Base-by-base conservation (phyloP, 441 rosid species). In the Croton setiger region DNA sequence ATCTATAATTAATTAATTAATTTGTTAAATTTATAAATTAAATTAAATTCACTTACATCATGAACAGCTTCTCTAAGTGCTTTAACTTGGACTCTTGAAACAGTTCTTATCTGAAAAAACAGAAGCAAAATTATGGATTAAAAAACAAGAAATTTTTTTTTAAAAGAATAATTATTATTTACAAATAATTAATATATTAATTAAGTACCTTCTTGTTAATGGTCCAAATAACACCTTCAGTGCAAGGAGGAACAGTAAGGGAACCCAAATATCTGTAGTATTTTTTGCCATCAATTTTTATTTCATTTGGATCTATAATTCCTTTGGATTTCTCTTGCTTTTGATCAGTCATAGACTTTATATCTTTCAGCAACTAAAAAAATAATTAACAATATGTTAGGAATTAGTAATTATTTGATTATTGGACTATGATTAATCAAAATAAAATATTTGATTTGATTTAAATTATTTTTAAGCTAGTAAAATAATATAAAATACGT, bases 211-310 rank as follows among this genome's bases (percentile, higher is more conserved):
- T 76, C 41, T 75, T 74, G 76, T 72, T 77, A 53, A 86, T 75
- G 67, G 70, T 79, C 93, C 90, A 84, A 69, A 73, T 79, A 54
- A 88, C 90, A 62, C 84, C 84, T 81, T 88, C 82, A 2, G 84
- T 77, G 77, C 93, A 86, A 14, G 93, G 93, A 70, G 93, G 93
- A 17, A 74, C 72, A 18, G 93, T 86, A 58, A 83, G 84, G n/a
- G 93, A 88, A 53, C 93, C 93, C 64, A 65, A 43, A 71, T 86
- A 86, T 65, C 84, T 84, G 71, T 81, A 86, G 36, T 81, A 80
- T 54, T 61, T 68, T 60, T 63, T 74, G 52, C 86, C 85, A 7
- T 58, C 67, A 66, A 72, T 53, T 69, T 66, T 76, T 10, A 86
- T 76, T 15, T 74, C 56, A 0, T 27, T 66, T 2, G 93, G 90